Base-by-base conservation (phyloP, 2,329 filamentous ascomycete genomes). In the Botrytis galanthina region DNA sequence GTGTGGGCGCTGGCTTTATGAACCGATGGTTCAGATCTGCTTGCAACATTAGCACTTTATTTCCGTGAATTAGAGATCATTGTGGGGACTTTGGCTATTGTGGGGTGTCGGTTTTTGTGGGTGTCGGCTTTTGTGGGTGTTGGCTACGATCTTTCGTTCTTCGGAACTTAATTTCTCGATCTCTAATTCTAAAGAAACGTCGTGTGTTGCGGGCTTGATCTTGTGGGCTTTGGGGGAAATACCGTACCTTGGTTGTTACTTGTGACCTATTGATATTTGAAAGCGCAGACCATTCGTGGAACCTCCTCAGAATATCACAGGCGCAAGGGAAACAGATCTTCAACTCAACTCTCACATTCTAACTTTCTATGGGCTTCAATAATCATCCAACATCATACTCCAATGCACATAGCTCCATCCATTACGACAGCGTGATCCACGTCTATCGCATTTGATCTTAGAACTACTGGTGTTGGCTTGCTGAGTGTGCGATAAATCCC, bases 21-120 rank as follows among this genome's bases (percentile, higher is more conserved):
- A 69, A 69, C 48, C 48, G 66, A 57, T 69, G 48, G 66, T 69
- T 69, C 66, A 44, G 48, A 69, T 69, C 48, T 57, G n/a, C 37
- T 57, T 12, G 37, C n/a, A 69, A 57, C 37, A 37, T 51, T 32
- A 69, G 66, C 48, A 69, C 66, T 42, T 57, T 69, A 32, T 42
- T 69, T 69, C 48, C 8, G 5, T 42, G 66, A 18, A 44, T 20
- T 42, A 59, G 66, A 69, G 66, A 68, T 68, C 48, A 57, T 54
- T 68, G 22, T 68, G 64, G 63, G 64, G 14, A 37, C 35, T 37
- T 51, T n/a, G 26, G 66, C 37, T 59, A 10, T 54, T 68, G 44
- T 68, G 64, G 63, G 64, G 29, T 29, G n/a, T 54, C 4, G 14
- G 51, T 26, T 48, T 35, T 54, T 68, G 66, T 68, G 66, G 66